Evolutionary conservation across 495 filamentous ascomycete genomes (phyloP).

Genomic region (Lindgomyces ingoldianus): DNA sequence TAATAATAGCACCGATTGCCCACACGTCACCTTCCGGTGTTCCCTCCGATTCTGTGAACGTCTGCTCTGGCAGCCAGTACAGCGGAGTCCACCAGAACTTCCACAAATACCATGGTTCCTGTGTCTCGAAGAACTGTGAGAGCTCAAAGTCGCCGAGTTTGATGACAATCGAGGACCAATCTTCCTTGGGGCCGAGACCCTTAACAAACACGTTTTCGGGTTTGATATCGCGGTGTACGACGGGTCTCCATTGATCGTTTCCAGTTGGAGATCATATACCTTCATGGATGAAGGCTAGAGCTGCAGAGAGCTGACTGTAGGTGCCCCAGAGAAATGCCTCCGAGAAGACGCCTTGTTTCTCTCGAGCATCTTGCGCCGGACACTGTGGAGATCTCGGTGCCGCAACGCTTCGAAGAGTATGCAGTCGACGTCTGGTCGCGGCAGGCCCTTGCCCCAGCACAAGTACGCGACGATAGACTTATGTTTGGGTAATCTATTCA

Average conservation of each 20-base stretch:
- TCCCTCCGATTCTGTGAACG: neutral
- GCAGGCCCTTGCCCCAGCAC: neutral
- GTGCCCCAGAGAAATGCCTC: slow-evolving; percentile 12
- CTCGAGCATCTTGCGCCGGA: neutral
- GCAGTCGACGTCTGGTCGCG: neutral
- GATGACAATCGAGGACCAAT: slow-evolving; percentile 4
- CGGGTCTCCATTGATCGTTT: neutral
- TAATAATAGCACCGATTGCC: slow-evolving; percentile 25
- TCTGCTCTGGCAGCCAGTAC: slow-evolving; percentile 27
- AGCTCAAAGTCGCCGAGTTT: slow-evolving; percentile 29
- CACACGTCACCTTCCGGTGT: slow-evolving; percentile 25
- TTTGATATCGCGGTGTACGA: slow-evolving; percentile 27
- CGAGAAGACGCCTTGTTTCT: slow-evolving; percentile 5
- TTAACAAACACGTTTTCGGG: slow-evolving; percentile 18
- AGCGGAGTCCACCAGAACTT: neutral
- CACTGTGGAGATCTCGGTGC: neutral
- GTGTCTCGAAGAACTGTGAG: slow-evolving; percentile 3
- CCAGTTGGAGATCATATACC: neutral
- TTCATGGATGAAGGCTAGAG: slow-evolving; percentile 23
- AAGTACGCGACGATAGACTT: neutral
- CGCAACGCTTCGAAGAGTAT: neutral
- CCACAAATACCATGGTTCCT: neutral
- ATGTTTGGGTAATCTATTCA: neutral
- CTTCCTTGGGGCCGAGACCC: neutral
- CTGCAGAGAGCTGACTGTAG: slow-evolving; percentile 13